Base-by-base conservation (phyloP, 2,329 filamentous ascomycete species). In the Chaetomiaceae sp. region DNA sequence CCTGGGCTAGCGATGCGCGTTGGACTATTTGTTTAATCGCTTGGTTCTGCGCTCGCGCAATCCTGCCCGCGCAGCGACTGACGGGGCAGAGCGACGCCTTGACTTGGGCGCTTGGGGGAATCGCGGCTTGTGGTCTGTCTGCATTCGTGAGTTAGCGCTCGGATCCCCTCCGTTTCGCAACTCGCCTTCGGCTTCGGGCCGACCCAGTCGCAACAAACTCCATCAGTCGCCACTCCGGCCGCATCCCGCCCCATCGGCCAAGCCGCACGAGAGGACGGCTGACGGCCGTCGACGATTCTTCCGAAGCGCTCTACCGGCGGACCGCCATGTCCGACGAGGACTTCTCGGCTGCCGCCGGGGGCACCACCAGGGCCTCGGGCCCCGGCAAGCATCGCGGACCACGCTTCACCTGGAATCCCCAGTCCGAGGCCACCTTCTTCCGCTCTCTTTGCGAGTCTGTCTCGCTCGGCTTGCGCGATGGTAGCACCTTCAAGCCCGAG, bases 381-480 rank as follows among this genome's bases (percentile, higher is more conserved):
- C 54, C 59, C 6, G 60, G 62, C 45, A 67, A 66, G 40, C 65
- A 66, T 43, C 64, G 66, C 47, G 68, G 68, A 29, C 79, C 79
- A 48, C 76, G 80, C 54, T 82, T 83, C 66, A 81, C 77, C 65
- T 83, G 80, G 80, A 82, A 78, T 50, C 71, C 74, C 1, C 73
- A 75, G 18, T 82, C 76, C 69, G 80, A 83, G 66, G 73, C 75
- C 49, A 82, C 80, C 53, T 83, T 83, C 66, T 83, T 83, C 67
- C 72, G 75, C 50, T 82, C 79, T 45, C 73, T 83, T 5, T 81
- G 78, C 69, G 76, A 82, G 59, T 81, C 78, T 32, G 80, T 83
- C 59, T 72, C 75, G 62, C 69, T 80, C 40, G 79, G 79, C 56
- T 72, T 80, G 52, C 73, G 75, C 58, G 78, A 81, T 60, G 78